Percentiles rank a stretch among this genome's conserved stretches.
Conservation (phyloP, 73 alveolate species). For the Blepharisma stoltei region DNA sequence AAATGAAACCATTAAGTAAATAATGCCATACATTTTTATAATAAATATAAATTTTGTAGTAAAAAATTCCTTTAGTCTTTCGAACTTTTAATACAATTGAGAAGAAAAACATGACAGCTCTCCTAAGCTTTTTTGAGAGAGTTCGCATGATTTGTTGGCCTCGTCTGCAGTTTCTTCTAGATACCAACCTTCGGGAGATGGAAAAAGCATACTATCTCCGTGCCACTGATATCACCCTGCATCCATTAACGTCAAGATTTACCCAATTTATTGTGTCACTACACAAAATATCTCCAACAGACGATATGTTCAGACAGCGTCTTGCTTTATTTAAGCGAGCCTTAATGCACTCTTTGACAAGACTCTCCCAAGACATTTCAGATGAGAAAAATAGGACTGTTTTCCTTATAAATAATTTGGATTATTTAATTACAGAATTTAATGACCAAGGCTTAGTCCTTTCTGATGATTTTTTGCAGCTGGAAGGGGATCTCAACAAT, state of each 20-base stretch:
- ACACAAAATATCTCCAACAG: conserved; percentile 24
- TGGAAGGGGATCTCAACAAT: conserved; percentile 3
- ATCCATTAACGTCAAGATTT: neutral
- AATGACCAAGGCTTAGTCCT: conserved; percentile 16
- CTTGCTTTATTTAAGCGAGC: neutral
- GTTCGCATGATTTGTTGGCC: conserved; percentile 24
- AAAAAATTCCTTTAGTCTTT: too few relatives aligned
- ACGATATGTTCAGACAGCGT: conserved; percentile 15
- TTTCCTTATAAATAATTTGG: conserved; percentile 28
- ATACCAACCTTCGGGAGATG: neutral
- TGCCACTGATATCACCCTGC: neutral
- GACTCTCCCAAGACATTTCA: neutral
- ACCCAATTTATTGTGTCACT: neutral
- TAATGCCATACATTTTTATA: too few relatives aligned
- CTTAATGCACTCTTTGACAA: neutral
- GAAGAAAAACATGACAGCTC: neutral
- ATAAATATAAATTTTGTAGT: too few relatives aligned
- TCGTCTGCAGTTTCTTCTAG: neutral
- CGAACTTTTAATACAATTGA: too few relatives aligned
- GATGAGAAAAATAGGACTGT: conserved; percentile 18
- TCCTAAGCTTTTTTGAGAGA: conserved; percentile 3
- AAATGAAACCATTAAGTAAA: too few relatives aligned
- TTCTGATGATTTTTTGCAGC: neutral
- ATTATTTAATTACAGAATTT: conserved; percentile 19
- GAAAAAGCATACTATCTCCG: conserved; percentile 5